phyloP scores from a whole-genome alignment of 176 grass and related monocot genomes.

The Neostapfia colusana region DNA sequence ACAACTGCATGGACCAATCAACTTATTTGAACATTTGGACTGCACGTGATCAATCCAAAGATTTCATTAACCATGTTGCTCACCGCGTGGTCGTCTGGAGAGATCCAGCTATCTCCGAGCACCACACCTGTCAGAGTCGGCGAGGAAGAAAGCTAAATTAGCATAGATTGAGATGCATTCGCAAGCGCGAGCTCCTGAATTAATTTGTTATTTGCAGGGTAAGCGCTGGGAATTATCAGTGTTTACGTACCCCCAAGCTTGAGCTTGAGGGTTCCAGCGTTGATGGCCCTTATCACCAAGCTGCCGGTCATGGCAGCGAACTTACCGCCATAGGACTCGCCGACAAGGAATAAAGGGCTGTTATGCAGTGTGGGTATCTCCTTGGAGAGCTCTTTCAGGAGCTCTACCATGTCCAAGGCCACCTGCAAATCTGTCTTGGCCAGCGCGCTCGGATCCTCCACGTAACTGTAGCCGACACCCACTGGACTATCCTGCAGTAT shows the following conservation, averaged over 20 bases:
- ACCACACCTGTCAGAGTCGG: conserved; percentile 44
- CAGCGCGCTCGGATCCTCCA: conserved; percentile 41
- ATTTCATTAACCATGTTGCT: conserved; percentile 3
- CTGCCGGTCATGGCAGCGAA: conserved; percentile 54
- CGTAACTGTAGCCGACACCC: conserved; percentile 63
- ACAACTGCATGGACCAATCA: conserved; percentile 34
- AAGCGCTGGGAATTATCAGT: no score
- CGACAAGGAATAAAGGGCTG: conserved; percentile 66
- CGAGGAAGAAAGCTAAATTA: neutral
- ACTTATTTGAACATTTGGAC: neutral
- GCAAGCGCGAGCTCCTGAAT: neutral
- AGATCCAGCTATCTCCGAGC: conserved; percentile 81
- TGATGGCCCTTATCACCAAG: conserved; percentile 41
- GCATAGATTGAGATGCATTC: neutral
- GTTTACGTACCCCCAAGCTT: conserved; percentile 56
- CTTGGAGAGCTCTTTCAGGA: conserved; percentile 52
- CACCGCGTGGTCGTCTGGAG: conserved; percentile 65
- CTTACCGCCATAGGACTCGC: conserved; percentile 76
- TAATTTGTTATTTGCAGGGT: neutral
- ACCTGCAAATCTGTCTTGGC: conserved; percentile 54
- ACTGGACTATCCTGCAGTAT: conserved; percentile 58
- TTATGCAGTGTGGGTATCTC: conserved; percentile 37
- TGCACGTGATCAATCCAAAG: no score
- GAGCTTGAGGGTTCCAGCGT: conserved; percentile 43
- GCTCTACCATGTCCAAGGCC: conserved; percentile 41